Conservation (phyloP, 2,329 filamentous ascomycete genomes). For the Penicillium brasilianum region DNA sequence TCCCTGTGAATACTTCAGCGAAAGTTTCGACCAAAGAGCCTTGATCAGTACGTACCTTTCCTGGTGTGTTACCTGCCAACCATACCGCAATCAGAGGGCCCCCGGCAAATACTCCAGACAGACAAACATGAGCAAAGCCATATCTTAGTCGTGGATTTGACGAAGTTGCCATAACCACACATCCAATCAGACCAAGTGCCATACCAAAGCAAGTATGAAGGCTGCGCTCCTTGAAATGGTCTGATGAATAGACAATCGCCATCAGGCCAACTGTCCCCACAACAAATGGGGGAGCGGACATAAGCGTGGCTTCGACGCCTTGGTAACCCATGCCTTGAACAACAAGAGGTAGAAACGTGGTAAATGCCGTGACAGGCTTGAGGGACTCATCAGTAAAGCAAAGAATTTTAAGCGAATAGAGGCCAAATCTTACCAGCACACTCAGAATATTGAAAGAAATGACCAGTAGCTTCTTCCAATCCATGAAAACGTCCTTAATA, state of each 20-base stretch:
- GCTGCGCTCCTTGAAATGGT: slow-evolving; percentile 17
- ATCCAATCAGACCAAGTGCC: slow-evolving; percentile 16
- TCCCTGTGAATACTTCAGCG: not conserved
- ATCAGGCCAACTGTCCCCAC: slow-evolving; percentile 15
- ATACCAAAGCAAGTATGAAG: slow-evolving; percentile 20
- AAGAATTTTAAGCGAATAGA: not conserved
- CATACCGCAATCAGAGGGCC: slow-evolving; percentile 12
- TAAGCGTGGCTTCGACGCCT: not conserved
- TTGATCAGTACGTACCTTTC: not conserved
- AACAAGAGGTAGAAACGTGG: not conserved
- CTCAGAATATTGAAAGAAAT: not conserved
- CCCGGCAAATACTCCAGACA: slow-evolving; percentile 16
- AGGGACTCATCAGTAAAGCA: not conserved
- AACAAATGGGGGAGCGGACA: slow-evolving; percentile 8
- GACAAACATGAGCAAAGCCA: slow-evolving; percentile 21
- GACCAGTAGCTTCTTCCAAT: not conserved
- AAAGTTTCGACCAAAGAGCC: not conserved
- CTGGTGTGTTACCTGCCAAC: not conserved
- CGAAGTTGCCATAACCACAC: slow-evolving; percentile 18
- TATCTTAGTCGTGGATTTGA: slow-evolving; percentile 12
- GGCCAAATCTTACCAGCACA: not conserved
- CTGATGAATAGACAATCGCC: slow-evolving; percentile 16
- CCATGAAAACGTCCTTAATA: not conserved
- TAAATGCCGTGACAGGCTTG: not conserved
- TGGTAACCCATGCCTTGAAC: not conserved